A percentile compares a stretch with the other conserved stretches of the same genome.
Conservation (phyloP, 2,329 filamentous ascomycete genomes). For the Fusarium sulawesiense region DNA sequence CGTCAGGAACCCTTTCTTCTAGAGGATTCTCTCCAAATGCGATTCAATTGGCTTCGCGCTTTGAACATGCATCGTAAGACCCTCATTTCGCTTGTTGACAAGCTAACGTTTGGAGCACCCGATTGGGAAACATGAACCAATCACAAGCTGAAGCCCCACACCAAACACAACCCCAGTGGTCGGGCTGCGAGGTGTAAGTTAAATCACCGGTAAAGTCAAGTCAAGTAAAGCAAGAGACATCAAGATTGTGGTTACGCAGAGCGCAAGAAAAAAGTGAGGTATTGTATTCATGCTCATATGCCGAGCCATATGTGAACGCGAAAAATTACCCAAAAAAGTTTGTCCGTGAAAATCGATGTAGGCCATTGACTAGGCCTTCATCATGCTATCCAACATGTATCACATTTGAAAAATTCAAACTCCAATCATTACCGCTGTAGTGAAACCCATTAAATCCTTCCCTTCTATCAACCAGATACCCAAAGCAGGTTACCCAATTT, state of each 20-base stretch:
- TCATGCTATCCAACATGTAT: slow-evolving; percentile 35
- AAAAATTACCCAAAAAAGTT: slow-evolving; percentile 40
- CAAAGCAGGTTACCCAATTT: slow-evolving; percentile 44
- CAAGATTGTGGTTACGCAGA: slow-evolving; percentile 20
- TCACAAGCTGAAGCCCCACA: slow-evolving; percentile 3
- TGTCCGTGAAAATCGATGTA: slow-evolving; percentile 44
- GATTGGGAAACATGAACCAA: slow-evolving; percentile 30
- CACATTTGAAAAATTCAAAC: slow-evolving; percentile 37
- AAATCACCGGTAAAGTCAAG: neutral
- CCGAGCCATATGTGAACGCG: slow-evolving; percentile 44
- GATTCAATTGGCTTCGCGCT: neutral
- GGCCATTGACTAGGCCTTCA: slow-evolving; percentile 24
- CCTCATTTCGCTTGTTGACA: slow-evolving; percentile 31
- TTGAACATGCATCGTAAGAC: neutral
- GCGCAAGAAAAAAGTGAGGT: slow-evolving; percentile 39
- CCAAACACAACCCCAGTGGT: slow-evolving; percentile 10
- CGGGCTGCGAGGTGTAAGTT: neutral
- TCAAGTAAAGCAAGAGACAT: neutral
- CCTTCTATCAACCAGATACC: slow-evolving; percentile 12
- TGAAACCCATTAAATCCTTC: slow-evolving; percentile 41
- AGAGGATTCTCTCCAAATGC: neutral
- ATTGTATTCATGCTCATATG: slow-evolving; percentile 44
- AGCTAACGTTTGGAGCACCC: slow-evolving; percentile 6
- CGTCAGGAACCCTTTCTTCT: neutral
- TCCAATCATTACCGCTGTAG: slow-evolving; percentile 43